Base-by-base conservation (phyloP, 164 flowering plant genomes). In the Umbilicus rupestris region DNA sequence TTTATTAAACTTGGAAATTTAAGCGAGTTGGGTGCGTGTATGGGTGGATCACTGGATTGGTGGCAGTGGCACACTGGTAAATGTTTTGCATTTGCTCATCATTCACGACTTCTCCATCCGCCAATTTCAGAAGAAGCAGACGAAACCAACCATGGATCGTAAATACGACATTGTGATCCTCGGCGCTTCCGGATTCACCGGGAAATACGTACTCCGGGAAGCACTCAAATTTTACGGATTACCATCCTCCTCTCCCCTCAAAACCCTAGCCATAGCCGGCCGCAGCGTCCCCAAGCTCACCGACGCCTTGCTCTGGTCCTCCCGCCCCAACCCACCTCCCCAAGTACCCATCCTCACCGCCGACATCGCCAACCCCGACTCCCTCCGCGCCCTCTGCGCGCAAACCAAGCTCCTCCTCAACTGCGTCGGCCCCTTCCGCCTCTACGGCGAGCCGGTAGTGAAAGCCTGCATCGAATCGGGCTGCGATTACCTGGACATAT, bases 131-230 rank as follows among this genome's bases (percentile, higher is more conserved):
- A n/a, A n/a, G n/a, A n/a, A n/a, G n/a, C n/a, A n/a, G n/a, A n/a
- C 45, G 1, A 10, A 5, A 42, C 19, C 44, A 37, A 10, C 19
- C 11, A 67, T 67, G 69, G 69, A 24, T 7, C 28, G 60, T 15
- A 55, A 67, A 15, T 82, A 79, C 67, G 93, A 89, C 69, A 24
- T 86, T 5, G 65, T 86, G 31, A 87, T 90, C 77, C 73, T 87
- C 0, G 96, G 96, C 5, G 96, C 93, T 19, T 87, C 96, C 7
- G 94, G 96, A n/a, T 90, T 86, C 80, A 86, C 94, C 7, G 96
- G 96, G 62, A 90, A 90, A 65, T 85, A 87, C 71, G 96, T 90
- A 0, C 69, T 87, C 65, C 64, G 75, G 62, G 90, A 90, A 77
- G 87, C 89, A 62, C 85, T 90, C 66, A 86, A 81, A 50, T 83